A percentile compares a stretch with the other conserved stretches of the same genome.
Evolutionary conservation across 345 rosid species (phyloP).

Genomic region (Noccaea bulbosa): DNA sequence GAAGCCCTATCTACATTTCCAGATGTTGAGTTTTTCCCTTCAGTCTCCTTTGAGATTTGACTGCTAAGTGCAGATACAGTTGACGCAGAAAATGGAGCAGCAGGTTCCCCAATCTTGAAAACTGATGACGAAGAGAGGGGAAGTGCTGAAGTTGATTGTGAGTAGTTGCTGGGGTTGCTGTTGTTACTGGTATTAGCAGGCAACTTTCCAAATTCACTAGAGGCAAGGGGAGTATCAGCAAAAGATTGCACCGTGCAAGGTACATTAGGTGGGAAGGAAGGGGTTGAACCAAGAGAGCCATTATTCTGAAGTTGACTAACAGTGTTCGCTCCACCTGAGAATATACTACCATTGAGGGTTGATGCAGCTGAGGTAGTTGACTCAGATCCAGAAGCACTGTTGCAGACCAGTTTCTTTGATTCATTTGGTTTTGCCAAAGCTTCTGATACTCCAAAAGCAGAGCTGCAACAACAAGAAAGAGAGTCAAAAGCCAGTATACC

Average conservation of each 20-base stretch:
- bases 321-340: slow-evolving; percentile 47
- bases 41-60: slow-evolving; percentile 48
- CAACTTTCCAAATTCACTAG: slow-evolving; percentile 36
- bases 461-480: slow-evolving; percentile 54
- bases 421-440: slow-evolving; percentile 47
- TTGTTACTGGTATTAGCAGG: slow-evolving; percentile 31
- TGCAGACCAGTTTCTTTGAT: slow-evolving; percentile 44
- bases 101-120: slow-evolving; percentile 55
- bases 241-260: slow-evolving; percentile 33
- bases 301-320: slow-evolving; percentile 46
- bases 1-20: slow-evolving; percentile 46
- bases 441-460: slow-evolving; percentile 46
- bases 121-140: slow-evolving; percentile 44
- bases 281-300: slow-evolving; percentile 50
- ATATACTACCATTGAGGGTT: slow-evolving; percentile 48
- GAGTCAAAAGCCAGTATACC: slow-evolving; percentile 26
- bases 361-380: slow-evolving; percentile 45
- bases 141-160: slow-evolving; percentile 46
- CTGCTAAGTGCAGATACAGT: slow-evolving; percentile 40
- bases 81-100: slow-evolving; percentile 45
- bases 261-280: slow-evolving; percentile 43
- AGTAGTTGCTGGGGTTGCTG: slow-evolving; percentile 36
- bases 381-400: slow-evolving; percentile 43
- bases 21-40: slow-evolving; percentile 43
- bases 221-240: slow-evolving; percentile 27